phyloP scores from a whole-genome alignment of 2,329 filamentous ascomycete species.

The Thelonectria blattea region DNA sequence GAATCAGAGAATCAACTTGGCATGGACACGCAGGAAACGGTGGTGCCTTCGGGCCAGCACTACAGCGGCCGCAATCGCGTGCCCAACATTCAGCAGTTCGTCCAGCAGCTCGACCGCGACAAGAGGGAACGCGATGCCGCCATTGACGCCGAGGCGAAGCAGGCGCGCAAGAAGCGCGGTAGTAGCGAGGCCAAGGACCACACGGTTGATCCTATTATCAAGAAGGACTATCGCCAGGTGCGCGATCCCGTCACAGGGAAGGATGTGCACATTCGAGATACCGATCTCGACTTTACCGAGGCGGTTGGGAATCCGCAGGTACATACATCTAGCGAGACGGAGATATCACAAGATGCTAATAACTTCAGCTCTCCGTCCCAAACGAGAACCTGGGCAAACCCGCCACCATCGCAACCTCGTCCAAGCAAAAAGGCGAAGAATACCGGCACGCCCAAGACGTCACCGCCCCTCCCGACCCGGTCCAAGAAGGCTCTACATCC shows the following conservation, averaged over 20 bases:
- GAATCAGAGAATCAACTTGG: background rate
- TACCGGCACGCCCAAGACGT: conserved; percentile 88
- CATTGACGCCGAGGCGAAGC: conserved; percentile 65
- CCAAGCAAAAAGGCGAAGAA: conserved; percentile 74
- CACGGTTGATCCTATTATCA: conserved; percentile 45
- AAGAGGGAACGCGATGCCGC: conserved; percentile 77
- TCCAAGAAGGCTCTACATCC: conserved; percentile 81
- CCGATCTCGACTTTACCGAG: conserved; percentile 71
- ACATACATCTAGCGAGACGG: too few species aligned
- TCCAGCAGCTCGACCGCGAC: conserved; percentile 77
- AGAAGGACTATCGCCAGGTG: conserved; percentile 68
- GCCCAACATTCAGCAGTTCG: conserved; percentile 85
- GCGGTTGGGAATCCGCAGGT: conserved; percentile 73
- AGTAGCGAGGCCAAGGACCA: conserved; percentile 52
- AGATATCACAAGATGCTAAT: background rate
- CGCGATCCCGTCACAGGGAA: conserved; percentile 89
- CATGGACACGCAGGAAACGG: conserved; percentile 50
- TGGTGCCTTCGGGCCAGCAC: conserved; percentile 63
- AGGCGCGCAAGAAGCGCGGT: conserved; percentile 41
- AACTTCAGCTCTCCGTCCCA: conserved; percentile 73
- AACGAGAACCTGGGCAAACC: conserved; percentile 85
- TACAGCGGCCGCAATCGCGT: conserved; percentile 86
- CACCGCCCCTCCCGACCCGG: conserved; percentile 87
- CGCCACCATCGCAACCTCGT: conserved; percentile 73
- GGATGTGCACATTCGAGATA: conserved; percentile 85